Conservation (phyloP, 2,329 filamentous ascomycete species). For the Fusarium acutatum region DNA sequence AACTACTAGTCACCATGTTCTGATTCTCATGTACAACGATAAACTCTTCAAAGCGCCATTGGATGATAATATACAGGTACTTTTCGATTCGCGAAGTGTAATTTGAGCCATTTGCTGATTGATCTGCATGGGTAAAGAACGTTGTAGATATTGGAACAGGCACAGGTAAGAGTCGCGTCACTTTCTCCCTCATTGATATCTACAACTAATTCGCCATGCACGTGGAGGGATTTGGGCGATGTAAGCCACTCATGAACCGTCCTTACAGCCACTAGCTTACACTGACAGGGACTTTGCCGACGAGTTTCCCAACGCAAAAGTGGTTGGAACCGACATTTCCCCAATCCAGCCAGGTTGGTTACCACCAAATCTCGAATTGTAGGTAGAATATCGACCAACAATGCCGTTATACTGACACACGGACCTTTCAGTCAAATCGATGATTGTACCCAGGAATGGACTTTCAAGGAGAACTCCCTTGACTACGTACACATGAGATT, state of each 20-base stretch:
- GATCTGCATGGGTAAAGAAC: neutral
- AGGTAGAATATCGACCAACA: neutral
- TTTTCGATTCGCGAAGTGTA: accelerated
- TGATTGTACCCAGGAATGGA: slow-evolving; percentile 11
- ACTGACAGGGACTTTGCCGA: slow-evolving; percentile 2
- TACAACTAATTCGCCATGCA: neutral
- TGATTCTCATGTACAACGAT: neutral
- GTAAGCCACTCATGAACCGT: neutral
- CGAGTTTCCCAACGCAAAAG: neutral
- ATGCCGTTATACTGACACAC: accelerated
- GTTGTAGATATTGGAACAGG: slow-evolving; percentile 15
- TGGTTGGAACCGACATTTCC: slow-evolving; percentile 7
- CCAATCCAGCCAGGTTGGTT: slow-evolving; percentile 17
- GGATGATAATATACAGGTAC: neutral
- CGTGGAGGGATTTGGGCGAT: slow-evolving; percentile 1
- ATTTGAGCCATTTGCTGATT: accelerated
- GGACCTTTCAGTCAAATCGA: neutral
- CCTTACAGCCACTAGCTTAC: neutral
- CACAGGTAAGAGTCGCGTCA: neutral
- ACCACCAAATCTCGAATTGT: slow-evolving; percentile 15
- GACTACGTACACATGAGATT: slow-evolving; percentile 16
- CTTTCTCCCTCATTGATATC: neutral
- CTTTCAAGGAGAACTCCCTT: neutral
- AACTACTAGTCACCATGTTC: neutral
- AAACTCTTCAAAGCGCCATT: slow-evolving; percentile 3